Evolutionary conservation across 805 yeast species (phyloP), one percentile per base, ranked within the genome.

Genomic region (Candida ponderosae): DNA sequence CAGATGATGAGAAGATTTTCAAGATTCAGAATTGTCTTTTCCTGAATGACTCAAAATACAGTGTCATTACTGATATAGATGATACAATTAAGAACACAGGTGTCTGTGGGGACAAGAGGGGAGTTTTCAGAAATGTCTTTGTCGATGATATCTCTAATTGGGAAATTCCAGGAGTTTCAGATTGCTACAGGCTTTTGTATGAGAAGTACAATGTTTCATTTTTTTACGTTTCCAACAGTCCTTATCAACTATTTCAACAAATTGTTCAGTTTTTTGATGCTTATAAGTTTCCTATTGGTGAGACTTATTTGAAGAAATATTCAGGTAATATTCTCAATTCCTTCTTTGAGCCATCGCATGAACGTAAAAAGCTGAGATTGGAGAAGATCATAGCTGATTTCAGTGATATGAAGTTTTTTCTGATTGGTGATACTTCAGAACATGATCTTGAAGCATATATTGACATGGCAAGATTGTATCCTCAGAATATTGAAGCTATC

Each of bases 341-440:
- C 4, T 65, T 94, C 14, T 75, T 89, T 67, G 95, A 89, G 50
- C 94, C 97, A 0, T 79, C 93, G 3, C 79, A 82, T 4, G 86
- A 86, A 35, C 72, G 95, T 32, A 93, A 93, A 57, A 71, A 76
- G 41, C 70, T 71, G 11, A 71, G 86, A 1, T 66, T 94, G 36
- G 63, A 68, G 30, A 71, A 74, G 39, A 71, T 93, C 7, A 44
- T 87, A 18, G 56, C 61, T 3, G 95, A 89, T 51, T 90, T 86
- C 53, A 87, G 94, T 0, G 42, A 73, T 1, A 78, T 89, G 45
- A 79, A 74, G 50, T 90, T 93, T 54, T 70, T 93, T 18, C 63
- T 95, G 35, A 72, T 93, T 14, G 99, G 99, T 24, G 99, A 93
- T 56, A 81, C 96, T 3, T 97, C 97, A 2, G 98, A 93, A 54